These are phyloP conservation scores for Diplodia mutila DNA, from an alignment of 2,329 filamentous ascomycete genomes.

Conservation along the genomic window DNA sequence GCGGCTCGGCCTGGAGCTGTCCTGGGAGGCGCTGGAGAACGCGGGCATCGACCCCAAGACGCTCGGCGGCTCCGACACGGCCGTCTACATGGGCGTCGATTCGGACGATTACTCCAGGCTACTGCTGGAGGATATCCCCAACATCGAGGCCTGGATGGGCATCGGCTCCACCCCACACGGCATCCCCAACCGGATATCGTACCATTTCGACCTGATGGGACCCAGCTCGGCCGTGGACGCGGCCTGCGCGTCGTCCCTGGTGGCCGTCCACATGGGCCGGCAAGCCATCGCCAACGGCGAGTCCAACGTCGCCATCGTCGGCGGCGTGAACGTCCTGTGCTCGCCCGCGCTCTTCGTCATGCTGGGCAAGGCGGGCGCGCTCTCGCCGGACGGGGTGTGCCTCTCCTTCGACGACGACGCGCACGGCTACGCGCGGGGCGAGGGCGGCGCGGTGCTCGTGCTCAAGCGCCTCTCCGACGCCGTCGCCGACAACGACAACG, in stretches of 20 bases:
- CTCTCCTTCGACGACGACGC: slow-evolving; percentile 40
- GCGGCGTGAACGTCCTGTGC: slow-evolving; percentile 42
- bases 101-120: slow-evolving; percentile 44
- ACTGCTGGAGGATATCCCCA: slow-evolving; percentile 43
- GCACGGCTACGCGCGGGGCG: slow-evolving; percentile 39
- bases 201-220: slow-evolving; percentile 39
- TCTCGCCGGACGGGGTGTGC: slow-evolving; percentile 30
- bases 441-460: slow-evolving; percentile 38
- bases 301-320: slow-evolving; percentile 35
- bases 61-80: slow-evolving; percentile 33
- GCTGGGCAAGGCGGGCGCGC: slow-evolving; percentile 34
- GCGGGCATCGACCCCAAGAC: slow-evolving; percentile 29
- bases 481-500: slow-evolving; percentile 36
- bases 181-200: slow-evolving; percentile 43
- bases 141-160: slow-evolving; percentile 45
- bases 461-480: slow-evolving; percentile 37
- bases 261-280: slow-evolving; percentile 40
- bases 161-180: slow-evolving; percentile 46
- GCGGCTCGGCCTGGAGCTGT: slow-evolving; percentile 28
- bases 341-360: slow-evolving; percentile 41
- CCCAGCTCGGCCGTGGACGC: slow-evolving; percentile 50
- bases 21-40: slow-evolving; percentile 30
- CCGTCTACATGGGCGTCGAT: slow-evolving; percentile 34
- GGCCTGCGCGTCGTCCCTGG: slow-evolving; percentile 42
- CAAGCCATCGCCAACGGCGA: slow-evolving; percentile 38